Conservation (phyloP, 2,329 filamentous ascomycete genomes). For the Alternaria ventricosa region DNA sequence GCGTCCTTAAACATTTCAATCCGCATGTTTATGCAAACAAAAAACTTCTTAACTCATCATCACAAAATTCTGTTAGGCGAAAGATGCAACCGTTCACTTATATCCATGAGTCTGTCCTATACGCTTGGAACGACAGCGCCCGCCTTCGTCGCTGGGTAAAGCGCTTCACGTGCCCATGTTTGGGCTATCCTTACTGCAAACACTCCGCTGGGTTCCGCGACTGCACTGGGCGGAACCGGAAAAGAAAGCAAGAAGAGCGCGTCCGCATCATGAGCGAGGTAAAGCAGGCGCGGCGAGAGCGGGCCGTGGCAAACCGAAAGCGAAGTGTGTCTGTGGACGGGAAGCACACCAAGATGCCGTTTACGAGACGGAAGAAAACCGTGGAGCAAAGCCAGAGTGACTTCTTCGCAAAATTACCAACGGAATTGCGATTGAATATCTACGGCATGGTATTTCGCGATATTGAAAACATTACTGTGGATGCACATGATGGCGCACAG, state of each 20-base stretch:
- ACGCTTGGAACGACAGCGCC: neutral
- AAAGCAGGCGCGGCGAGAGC: neutral
- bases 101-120: neutral
- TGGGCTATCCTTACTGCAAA: neutral
- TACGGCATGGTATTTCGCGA: neutral
- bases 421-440: neutral
- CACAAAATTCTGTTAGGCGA: too few relatives aligned
- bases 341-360: neutral
- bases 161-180: neutral
- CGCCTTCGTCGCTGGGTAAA: neutral
- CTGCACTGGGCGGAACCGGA: neutral
- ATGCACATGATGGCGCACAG: accelerated
- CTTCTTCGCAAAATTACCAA: neutral
- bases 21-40: too few relatives aligned
- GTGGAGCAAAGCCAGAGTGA: neutral
- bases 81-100: neutral
- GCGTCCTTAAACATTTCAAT: too few relatives aligned
- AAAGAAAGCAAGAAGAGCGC: neutral
- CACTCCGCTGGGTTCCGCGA: neutral
- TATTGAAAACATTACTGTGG: too few relatives aligned
- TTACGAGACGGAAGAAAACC: neutral
- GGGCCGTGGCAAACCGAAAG: neutral
- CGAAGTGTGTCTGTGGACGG: neutral
- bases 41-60: neutral
- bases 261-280: neutral